These are phyloP conservation scores for Cytospora schulzeri DNA, from an alignment of 2,329 filamentous ascomycete genomes.

Conservation along the genomic window DNA sequence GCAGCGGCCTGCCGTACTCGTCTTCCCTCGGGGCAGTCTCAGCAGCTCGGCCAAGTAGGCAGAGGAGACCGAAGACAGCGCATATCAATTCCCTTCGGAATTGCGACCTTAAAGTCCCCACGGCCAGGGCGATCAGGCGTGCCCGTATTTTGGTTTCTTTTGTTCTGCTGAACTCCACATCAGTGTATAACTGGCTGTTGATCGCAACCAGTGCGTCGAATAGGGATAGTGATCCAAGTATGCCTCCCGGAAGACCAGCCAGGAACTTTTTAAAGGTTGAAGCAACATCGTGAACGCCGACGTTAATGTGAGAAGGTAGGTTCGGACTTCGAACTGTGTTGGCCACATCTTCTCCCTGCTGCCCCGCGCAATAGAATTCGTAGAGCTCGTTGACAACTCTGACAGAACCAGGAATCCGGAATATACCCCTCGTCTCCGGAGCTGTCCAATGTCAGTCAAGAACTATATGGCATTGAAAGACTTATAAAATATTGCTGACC, in stretches of 20 bases:
- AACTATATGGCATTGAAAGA: background rate
- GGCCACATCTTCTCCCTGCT: conserved; percentile 52
- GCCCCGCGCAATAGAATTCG: conserved; percentile 62
- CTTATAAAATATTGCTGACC: conserved; percentile 41
- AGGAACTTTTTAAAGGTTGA: conserved; percentile 69
- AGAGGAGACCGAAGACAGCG: conserved; percentile 66
- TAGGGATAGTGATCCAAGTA: conserved; percentile 62
- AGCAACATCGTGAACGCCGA: conserved; percentile 65
- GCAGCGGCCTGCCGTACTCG: conserved; percentile 52
- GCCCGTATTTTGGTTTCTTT: conserved; percentile 61
- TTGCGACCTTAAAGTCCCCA: conserved; percentile 60
- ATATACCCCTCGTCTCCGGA: conserved; percentile 58
- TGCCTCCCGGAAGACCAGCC: conserved; percentile 63
- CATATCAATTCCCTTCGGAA: conserved; percentile 66
- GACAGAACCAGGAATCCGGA: conserved; percentile 63
- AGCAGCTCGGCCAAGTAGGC: conserved; percentile 59
- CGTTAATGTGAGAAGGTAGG: conserved; percentile 62
- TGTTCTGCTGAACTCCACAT: conserved; percentile 53
- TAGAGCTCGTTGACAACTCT: conserved; percentile 60
- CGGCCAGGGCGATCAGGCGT: conserved; percentile 65
- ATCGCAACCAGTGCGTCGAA: conserved; percentile 66
- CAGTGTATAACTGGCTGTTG: conserved; percentile 55
- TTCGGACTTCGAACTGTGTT: conserved; percentile 61
- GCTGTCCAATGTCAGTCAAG: conserved; percentile 33
- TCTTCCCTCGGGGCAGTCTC: conserved; percentile 57